These are phyloP conservation scores for Coemansia sp. DNA, from an alignment of 192 early-diverging fungal species.

Conservation along the genomic window DNA sequence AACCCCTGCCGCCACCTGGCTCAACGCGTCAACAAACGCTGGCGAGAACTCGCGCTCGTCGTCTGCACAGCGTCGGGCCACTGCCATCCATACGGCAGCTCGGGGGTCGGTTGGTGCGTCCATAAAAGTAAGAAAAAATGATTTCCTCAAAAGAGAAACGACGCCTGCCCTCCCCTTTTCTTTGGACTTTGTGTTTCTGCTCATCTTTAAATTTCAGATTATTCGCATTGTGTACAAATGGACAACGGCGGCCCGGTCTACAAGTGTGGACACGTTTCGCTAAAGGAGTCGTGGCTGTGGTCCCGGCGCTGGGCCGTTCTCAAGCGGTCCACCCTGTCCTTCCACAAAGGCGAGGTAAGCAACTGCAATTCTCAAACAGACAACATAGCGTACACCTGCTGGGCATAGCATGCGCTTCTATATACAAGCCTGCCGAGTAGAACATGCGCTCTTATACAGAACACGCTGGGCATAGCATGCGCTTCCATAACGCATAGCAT, in stretches of 20 bases:
- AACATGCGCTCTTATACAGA: too few species aligned
- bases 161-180: background rate
- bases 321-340: conserved; percentile 84
- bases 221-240: conserved; percentile 11
- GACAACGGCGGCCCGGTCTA: conserved; percentile 32
- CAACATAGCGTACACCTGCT: background rate
- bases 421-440: too few species aligned
- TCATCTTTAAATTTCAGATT: background rate
- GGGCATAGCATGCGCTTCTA: too few species aligned
- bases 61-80: conserved; percentile 34
- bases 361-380: background rate
- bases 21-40: conserved; percentile 41
- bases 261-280: conserved; percentile 46
- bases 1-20: conserved; percentile 17
- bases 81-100: conserved; percentile 39
- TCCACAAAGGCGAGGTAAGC: conserved; percentile 90
- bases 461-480: too few species aligned
- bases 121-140: conserved; percentile 11
- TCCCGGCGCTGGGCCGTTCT: conserved; percentile 88
- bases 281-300: conserved; percentile 96
- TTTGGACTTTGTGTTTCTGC: background rate
- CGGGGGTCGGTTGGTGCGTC: conserved; percentile 28
- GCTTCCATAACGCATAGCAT: too few species aligned
- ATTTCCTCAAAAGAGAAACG: conserved; percentile 1
- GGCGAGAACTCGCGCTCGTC: conserved; percentile 22